phyloP scores from a whole-genome alignment of 306 rosid species.

The Delonix regia region DNA sequence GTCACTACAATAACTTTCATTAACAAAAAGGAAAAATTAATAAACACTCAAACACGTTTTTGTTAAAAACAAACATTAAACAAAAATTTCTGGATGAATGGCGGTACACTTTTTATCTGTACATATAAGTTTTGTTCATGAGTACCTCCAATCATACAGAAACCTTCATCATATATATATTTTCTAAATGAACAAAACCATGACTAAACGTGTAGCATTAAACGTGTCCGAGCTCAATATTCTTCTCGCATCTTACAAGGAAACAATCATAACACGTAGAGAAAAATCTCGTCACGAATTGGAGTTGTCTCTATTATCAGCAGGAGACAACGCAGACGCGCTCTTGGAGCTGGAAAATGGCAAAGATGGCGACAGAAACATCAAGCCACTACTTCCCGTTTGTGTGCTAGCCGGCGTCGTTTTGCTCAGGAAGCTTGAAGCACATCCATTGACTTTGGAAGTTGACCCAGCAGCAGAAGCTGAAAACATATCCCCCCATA shows the following conservation, averaged over 20 bases:
- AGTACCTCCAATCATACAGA: neutral
- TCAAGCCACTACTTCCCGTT: conserved; percentile 41
- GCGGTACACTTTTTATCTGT: neutral
- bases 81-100: neutral
- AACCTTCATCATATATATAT: neutral
- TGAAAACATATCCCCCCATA: conserved; percentile 51
- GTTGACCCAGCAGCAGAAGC: conserved; percentile 29
- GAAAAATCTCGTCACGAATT: conserved; percentile 4
- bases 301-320: conserved; percentile 40
- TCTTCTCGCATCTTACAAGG: neutral
- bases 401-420: conserved; percentile 40
- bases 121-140: too few relatives aligned
- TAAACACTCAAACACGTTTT: neutral
- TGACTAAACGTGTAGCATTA: neutral
- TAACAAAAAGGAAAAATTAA: neutral
- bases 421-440: conserved; percentile 61
- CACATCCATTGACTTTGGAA: conserved; percentile 51
- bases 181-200: neutral
- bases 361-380: conserved; percentile 59
- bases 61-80: neutral
- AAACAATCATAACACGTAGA: neutral
- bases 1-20: neutral
- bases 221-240: neutral
- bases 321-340: conserved; percentile 64
- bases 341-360: conserved; percentile 63